Evolutionary conservation across 73 alveolate genomes (phyloP).

Genomic region (Stentor roeselii): DNA sequence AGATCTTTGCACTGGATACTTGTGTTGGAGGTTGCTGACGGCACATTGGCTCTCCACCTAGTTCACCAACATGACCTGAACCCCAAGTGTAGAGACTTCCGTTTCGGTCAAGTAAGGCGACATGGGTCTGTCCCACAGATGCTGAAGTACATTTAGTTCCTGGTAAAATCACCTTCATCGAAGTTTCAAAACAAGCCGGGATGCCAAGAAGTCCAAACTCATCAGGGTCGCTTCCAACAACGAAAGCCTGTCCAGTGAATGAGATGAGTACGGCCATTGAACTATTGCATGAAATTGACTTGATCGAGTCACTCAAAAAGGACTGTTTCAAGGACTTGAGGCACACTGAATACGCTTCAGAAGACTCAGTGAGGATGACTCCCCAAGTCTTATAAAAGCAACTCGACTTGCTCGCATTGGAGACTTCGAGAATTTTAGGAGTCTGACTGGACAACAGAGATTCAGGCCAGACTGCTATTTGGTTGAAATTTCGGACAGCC

Average conservation of each 20-base stretch:
- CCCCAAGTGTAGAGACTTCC: constrained; percentile 19
- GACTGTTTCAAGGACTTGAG: background rate
- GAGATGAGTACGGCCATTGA: background rate
- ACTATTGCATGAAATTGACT: background rate
- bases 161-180: background rate
- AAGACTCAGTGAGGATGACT: background rate
- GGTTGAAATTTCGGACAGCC: background rate
- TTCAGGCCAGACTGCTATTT: constrained; percentile 5
- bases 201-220: background rate
- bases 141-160: background rate
- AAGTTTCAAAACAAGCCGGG: background rate
- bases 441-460: background rate
- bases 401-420: background rate
- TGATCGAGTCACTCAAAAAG: background rate
- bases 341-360: background rate
- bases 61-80: background rate
- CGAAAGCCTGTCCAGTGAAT: background rate
- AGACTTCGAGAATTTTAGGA: background rate
- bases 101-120: background rate
- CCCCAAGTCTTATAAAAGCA: background rate
- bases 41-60: background rate
- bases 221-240: background rate
- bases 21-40: background rate
- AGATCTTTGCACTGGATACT: constrained; percentile 5
- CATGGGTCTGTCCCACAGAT: constrained; percentile 7